These are phyloP conservation scores for Chlamydomonas reinhardtii DNA, from an alignment of 163 green algal genomes.

Conservation along the genomic window DNA sequence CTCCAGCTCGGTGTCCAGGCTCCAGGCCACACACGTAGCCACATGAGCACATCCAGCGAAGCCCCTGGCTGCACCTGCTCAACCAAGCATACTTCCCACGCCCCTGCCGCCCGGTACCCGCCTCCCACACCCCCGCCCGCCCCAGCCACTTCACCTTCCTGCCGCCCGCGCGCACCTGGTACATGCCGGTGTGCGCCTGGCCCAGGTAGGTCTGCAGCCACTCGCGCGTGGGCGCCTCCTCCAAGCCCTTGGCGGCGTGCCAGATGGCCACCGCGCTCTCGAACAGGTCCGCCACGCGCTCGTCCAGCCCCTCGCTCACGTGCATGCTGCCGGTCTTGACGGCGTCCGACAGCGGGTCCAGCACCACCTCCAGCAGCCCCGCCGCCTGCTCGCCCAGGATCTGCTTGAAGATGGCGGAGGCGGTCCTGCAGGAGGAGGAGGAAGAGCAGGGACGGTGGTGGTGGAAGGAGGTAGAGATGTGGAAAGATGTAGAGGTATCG, in stretches of 20 bases:
- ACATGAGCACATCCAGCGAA: too few relatives aligned
- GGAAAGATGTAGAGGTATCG: too few relatives aligned
- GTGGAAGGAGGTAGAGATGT: too few relatives aligned
- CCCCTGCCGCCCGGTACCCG: too few relatives aligned
- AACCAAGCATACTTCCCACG: neutral
- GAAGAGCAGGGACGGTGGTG: too few relatives aligned
- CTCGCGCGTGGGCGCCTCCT: constrained; percentile 17
- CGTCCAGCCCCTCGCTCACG: constrained; percentile 25
- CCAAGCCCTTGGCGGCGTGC: constrained; percentile 11
- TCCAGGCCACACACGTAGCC: too few relatives aligned
- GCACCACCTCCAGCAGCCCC: neutral
- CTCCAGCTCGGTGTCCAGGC: too few relatives aligned
- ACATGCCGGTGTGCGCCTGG: neutral
- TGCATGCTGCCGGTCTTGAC: constrained; percentile 16
- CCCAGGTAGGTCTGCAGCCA: constrained; percentile 32
- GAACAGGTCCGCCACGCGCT: constrained; percentile 21
- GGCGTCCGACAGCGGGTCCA: neutral
- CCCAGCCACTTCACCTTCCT: too few relatives aligned
- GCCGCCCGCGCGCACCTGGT: neutral
- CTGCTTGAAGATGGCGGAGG: constrained; percentile 19
- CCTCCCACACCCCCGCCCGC: too few relatives aligned
- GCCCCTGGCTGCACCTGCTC: too few relatives aligned
- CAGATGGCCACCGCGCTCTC: constrained; percentile 16
- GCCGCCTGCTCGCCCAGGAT: constrained; percentile 26
- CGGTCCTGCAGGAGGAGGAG: neutral